Base-by-base conservation (phyloP, 345 rosid genomes). In the Brassica cretica region DNA sequence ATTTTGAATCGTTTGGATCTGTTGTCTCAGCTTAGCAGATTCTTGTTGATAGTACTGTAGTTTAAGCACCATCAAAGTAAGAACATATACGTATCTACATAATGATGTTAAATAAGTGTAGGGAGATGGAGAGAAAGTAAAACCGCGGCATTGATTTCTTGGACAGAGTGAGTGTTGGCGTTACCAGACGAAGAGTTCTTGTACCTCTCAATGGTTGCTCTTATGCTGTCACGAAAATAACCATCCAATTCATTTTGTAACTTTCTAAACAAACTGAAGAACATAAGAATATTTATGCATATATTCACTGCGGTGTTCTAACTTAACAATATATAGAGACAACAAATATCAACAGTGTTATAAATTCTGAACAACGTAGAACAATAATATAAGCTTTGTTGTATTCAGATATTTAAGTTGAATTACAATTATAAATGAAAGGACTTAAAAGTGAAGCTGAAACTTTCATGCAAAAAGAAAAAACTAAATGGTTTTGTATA, bases 121-220 rank as follows among this genome's bases (percentile, higher is more conserved):
- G 3, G 30, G 66, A 70, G 27, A 76, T 58, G 3, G 69, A 55
- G 10, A 66, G 7, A 70, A 32, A 33, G 25, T 24, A 6, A n/a
- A 70, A 93, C 99, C 90, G 94, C 97, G 9, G 99, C 99, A 86
- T 95, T 95, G 75, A 95, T 95, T 72, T 95, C 96, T n/a, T 90
- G 89, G 77, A 91, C 88, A 8, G 96, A 82, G 64, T 78, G 76
- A 0, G 91, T 66, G 66, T 85, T 87, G 67, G 91, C 68, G 68
- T 82, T 78, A 71, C 92, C 99, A 9, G 98, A 44, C n/a, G 58
- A 78, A 25, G 97, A 97, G 83, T 91, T 95, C 87, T 93, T 93
- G 89, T 93, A 95, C 87, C 92, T 90, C 32, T 95, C 98, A 56
- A 93, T 93, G 14, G 96, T 93, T 76, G 92, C 75, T 79, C 88